phyloP scores from a whole-genome alignment of 2,329 filamentous ascomycete species.

The Beauveria varroae region DNA sequence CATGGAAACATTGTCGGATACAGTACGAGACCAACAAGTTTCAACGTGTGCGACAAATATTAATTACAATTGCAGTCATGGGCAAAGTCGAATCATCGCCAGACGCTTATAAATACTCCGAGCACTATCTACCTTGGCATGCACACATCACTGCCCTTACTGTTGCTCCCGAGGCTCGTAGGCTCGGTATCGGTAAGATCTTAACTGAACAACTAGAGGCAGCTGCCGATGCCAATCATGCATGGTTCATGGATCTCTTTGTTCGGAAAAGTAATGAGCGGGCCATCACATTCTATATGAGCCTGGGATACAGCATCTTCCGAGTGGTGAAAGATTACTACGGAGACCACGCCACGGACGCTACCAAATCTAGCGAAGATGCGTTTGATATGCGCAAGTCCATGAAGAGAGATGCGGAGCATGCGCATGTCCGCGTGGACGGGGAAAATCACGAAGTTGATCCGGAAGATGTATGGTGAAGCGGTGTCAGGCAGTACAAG shows the following conservation, averaged over 20 bases:
- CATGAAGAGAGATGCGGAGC: conserved; percentile 68
- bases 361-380: conserved; percentile 63
- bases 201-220: conserved; percentile 74
- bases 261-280: conserved; percentile 82
- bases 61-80: conserved; percentile 61
- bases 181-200: conserved; percentile 78
- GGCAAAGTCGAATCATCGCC: conserved; percentile 91
- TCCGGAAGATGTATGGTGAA: conserved; percentile 78
- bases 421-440: conserved; percentile 69
- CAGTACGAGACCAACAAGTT: conserved; percentile 48
- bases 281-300: conserved; percentile 82
- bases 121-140: conserved; percentile 98
- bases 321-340: conserved; percentile 89
- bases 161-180: conserved; percentile 76
- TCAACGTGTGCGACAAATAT: conserved; percentile 16
- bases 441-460: conserved; percentile 72
- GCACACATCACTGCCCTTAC: conserved; percentile 96
- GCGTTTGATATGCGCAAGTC: conserved; percentile 87
- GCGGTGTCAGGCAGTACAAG: neutral
- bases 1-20: conserved; percentile 90
- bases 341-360: conserved; percentile 67
- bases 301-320: conserved; percentile 87
- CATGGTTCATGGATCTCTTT: conserved; percentile 95
- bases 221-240: conserved; percentile 72
- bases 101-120: conserved; percentile 62